Evolutionary conservation across 2,329 filamentous ascomycete species (phyloP).

Genomic region (Raffaelea arxii): DNA sequence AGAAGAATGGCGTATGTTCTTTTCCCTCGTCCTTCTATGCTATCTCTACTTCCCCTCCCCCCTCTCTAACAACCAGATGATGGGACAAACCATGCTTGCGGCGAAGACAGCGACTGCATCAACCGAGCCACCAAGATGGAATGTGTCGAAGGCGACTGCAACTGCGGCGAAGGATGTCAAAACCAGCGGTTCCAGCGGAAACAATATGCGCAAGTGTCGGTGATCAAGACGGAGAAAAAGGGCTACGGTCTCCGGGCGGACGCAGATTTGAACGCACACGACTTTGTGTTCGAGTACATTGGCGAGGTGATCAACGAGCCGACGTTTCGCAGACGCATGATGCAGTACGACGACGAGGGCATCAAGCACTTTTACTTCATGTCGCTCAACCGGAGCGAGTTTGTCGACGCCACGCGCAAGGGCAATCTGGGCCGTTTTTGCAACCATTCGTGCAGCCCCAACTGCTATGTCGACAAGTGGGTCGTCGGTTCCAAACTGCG

Average conservation of each 20-base stretch:
- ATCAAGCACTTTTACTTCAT: slow-evolving; percentile 99
- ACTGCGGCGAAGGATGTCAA: slow-evolving; percentile 79
- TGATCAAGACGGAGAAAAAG: slow-evolving; percentile 98
- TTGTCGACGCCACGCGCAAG: slow-evolving; percentile 94
- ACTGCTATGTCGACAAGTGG: slow-evolving; percentile 99
- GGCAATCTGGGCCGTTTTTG: slow-evolving; percentile 95
- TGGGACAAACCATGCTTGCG: slow-evolving; percentile 73
- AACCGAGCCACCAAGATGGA: slow-evolving; percentile 98
- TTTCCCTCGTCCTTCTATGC: slow-evolving; percentile 6
- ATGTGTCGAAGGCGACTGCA: slow-evolving; percentile 72
- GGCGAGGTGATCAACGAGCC: slow-evolving; percentile 95
- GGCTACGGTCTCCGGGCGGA: slow-evolving; percentile 86
- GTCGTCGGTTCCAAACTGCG: slow-evolving; percentile 93
- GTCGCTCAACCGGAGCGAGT: slow-evolving; percentile 93
- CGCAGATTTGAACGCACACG: slow-evolving; percentile 63
- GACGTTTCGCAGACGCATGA: slow-evolving; percentile 80
- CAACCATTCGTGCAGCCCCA: slow-evolving; percentile 98
- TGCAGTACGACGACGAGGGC: slow-evolving; percentile 88
- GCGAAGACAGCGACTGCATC: slow-evolving; percentile 95
- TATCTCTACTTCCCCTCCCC: slow-evolving; percentile 11
- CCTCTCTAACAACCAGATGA: slow-evolving; percentile 32
- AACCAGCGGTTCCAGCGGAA: slow-evolving; percentile 91
- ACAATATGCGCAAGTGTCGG: slow-evolving; percentile 81
- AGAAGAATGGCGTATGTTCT: slow-evolving; percentile 74
- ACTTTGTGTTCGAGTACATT: slow-evolving; percentile 97